Conservation (phyloP, 371 early-diverging fungal species). For the Conidiobolus incongruus region DNA sequence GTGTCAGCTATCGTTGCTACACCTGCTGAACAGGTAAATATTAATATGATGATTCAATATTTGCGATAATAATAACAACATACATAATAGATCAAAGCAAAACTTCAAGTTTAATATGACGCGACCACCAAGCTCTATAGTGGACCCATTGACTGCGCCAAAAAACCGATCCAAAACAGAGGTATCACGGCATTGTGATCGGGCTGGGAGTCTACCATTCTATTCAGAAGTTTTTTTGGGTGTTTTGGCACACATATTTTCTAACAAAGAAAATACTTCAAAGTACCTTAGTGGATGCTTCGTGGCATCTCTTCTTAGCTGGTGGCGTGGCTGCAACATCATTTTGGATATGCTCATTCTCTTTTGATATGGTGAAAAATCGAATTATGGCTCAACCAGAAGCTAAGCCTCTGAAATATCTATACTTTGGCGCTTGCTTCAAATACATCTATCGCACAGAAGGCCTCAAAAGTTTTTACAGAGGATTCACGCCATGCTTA, state of each 20-base stretch:
- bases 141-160: slow-evolving; percentile 69
- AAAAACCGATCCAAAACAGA: slow-evolving; percentile 39
- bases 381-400: slow-evolving; percentile 83
- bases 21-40: slow-evolving; percentile 44
- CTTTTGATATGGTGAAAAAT: slow-evolving; percentile 70
- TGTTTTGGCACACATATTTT: slow-evolving; percentile 72
- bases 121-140: slow-evolving; percentile 33
- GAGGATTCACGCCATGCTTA: slow-evolving; percentile 2
- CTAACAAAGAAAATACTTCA: slow-evolving; percentile 10
- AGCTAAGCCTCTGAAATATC: slow-evolving; percentile 29
- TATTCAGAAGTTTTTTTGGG: slow-evolving; percentile 73
- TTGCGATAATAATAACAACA: background rate
- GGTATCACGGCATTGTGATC: slow-evolving; percentile 62
- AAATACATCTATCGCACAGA: slow-evolving; percentile 23
- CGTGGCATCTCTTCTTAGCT: slow-evolving; percentile 30
- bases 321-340: slow-evolving; percentile 75
- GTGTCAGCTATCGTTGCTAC: slow-evolving; percentile 80
- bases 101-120: slow-evolving; percentile 79
- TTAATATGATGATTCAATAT: slow-evolving; percentile 9
- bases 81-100: slow-evolving; percentile 24
- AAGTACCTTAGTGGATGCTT: background rate
- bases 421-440: slow-evolving; percentile 22
- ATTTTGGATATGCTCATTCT: slow-evolving; percentile 74
- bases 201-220: slow-evolving; percentile 55
- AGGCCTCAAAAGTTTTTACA: background rate